Base-by-base conservation (phyloP, 306 rosid genomes). In the Malus asiatica region DNA sequence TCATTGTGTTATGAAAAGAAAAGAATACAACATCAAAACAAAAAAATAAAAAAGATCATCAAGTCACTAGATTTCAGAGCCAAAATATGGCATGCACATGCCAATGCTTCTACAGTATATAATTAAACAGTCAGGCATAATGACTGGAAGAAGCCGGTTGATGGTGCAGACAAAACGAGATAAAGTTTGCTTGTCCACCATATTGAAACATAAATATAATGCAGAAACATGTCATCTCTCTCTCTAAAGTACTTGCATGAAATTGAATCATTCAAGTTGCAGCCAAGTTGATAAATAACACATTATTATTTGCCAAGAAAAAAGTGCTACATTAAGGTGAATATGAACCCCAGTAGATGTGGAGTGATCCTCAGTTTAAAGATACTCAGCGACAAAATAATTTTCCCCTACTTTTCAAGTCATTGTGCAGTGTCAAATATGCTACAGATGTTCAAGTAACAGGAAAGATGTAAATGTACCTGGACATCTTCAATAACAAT, bases 401-500 rank as follows among this genome's bases (percentile, higher is more conserved):
- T 29, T n/a, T 32, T 32, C 35, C 48, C 70, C 11, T 20, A 66
- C 32, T 19, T 58, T 77, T 42, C 40, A 70, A 59, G 44, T 30
- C 70, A 76, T 15, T 62, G 59, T 35, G 66, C 66, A 74, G 70
- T 20, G 32, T 79, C 66, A 61, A 76, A 46, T 25, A 55, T 68
- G 55, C 64, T 32, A 65, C 32, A 60, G 53, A 69, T 63, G 58
- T 68, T 72, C 27, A 3, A 66, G 71, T 32, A 78, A 58, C 46
- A 68, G 61, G 62, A 76, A 77, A 76, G 55, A 70, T 69, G 14
- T 33, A 70, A 29, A 76, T 76, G 73, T 88, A 92, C 99, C 99
- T 96, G 96, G 74, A 96, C 99, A 86, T 96, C 99, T 87, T 96
- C 99, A 68, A 96, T 80, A 78, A 96, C 99, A 80, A 96, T 96